Base-by-base conservation (phyloP, 495 filamentous ascomycete genomes). In the Podospora australis region DNA sequence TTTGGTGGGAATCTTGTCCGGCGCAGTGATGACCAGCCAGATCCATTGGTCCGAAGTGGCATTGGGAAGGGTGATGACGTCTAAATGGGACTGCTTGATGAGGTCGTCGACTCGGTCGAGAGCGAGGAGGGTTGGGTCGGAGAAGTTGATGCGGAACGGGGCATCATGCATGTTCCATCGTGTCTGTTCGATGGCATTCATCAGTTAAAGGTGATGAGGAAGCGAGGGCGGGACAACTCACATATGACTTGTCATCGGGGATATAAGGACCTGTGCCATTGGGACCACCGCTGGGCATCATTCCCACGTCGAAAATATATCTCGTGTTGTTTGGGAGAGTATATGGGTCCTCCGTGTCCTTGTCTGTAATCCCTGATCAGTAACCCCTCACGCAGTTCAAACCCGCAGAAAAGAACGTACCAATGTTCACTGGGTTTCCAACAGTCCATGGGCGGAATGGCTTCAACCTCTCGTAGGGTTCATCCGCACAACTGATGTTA, bases 81-180 rank as follows among this genome's bases (percentile, higher is more conserved):
- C 47, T 0, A 50, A 21, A 34, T 45, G 28, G 13, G 40, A 20
- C 26, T 54, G 8, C 6, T 17, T 6, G 9, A 48, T 36, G 10
- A 44, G 29, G 13, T 48, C 39, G 1, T 7, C 1, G 19, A 44
- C 19, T 5, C 24, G 9, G 17, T 50, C 43, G 2, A 55, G 44
- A 13, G 20, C 14, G 28, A 55, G 43, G 13, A 55, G 24, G 1
- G 67, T 65, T 8, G 69, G 70, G 34, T 70, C 56, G 4, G 52
- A 61, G 68, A 71, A 78, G 36, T 75, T 56, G 8, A 66, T 48
- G 9, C 58, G 50, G 30, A 74, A 56, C 20, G 52, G 52, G 16
- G 46, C 41, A 0, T 32, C 23, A 32, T 50, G 39, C 46, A 50
- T 44, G 14, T 29, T 44, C 46, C 52, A 50, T 3, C 52, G 40